Evolutionary conservation across 2,329 filamentous ascomycete genomes (phyloP).

Genomic region (Ceratocystis albifundus): DNA sequence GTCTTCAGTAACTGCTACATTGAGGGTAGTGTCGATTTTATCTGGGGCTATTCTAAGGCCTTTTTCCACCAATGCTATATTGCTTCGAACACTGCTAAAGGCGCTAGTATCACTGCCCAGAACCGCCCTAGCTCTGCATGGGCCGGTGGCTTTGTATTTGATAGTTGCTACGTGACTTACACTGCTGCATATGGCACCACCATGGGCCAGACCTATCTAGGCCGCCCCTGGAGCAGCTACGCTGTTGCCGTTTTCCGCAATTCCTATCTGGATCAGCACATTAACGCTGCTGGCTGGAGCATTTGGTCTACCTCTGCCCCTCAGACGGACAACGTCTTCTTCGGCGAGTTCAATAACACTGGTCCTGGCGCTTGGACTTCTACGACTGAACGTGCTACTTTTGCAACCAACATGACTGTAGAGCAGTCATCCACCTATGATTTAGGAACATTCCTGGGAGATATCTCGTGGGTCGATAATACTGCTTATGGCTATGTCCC

Average conservation of each 20-base stretch:
- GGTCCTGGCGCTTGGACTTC: conserved; percentile 39
- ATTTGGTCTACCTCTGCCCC: conserved; percentile 41
- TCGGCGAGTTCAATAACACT: conserved; percentile 49
- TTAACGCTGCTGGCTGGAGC: conserved; percentile 49
- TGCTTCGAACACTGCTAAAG: conserved; percentile 29
- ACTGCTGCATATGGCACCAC: conserved; percentile 15
- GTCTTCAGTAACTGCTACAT: conserved; percentile 37
- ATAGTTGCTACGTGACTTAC: conserved; percentile 26
- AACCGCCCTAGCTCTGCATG: conserved; percentile 28
- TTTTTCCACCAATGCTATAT: conserved; percentile 33
- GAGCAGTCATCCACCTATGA: conserved; percentile 25
- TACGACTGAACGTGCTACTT: conserved; percentile 41
- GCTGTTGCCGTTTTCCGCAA: conserved; percentile 40
- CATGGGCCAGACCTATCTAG: conserved; percentile 36
- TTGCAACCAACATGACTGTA: conserved; percentile 30
- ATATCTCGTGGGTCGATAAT: conserved; percentile 35
- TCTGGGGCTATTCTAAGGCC: conserved; percentile 29
- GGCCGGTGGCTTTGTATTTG: conserved; percentile 30
- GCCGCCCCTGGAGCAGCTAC: conserved; percentile 38
- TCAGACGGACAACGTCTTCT: conserved; percentile 43
- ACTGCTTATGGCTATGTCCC: conserved; percentile 32
- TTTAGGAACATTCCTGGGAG: conserved; percentile 32
- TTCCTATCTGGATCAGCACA: conserved; percentile 41
- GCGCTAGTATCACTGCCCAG: conserved; percentile 30
- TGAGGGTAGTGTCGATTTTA: conserved; percentile 38